Conservation (phyloP, 2,329 filamentous ascomycete species). For the Cladosporium sp. region DNA sequence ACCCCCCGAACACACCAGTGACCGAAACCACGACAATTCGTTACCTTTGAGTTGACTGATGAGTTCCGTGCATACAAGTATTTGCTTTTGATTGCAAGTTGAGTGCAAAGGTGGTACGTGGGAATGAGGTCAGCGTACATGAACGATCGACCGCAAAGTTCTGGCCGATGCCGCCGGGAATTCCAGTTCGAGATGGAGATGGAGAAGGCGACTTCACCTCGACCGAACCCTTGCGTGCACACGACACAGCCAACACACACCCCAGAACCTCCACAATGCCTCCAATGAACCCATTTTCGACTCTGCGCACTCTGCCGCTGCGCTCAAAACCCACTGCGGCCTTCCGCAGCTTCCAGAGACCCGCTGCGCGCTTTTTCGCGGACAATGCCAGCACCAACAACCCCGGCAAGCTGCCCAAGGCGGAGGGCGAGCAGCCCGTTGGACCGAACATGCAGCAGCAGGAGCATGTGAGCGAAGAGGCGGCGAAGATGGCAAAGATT, state of each 20-base stretch:
- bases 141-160: not conserved
- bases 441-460: conserved; percentile 56
- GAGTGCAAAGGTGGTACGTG: not conserved
- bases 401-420: conserved; percentile 19
- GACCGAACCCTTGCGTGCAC: not conserved
- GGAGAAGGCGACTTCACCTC: conserved; percentile 15
- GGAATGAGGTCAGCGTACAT: conserved; percentile 16
- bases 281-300: conserved; percentile 15
- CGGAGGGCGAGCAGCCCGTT: conserved; percentile 34
- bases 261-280: conserved; percentile 13
- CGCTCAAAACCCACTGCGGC: conserved; percentile 9
- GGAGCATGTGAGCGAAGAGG: conserved; percentile 66
- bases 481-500: conserved; percentile 59
- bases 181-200: conserved; percentile 1
- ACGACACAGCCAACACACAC: not conserved
- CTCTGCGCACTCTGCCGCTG: conserved; percentile 15
- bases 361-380: conserved; percentile 12
- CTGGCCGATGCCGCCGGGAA: conserved; percentile 6
- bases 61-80: too few species aligned
- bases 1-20: too few species aligned
- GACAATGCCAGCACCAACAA: conserved; percentile 18
- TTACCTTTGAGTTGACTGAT: too few species aligned
- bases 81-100: not conserved
- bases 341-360: conserved; percentile 15
- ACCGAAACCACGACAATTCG: not conserved